These are phyloP conservation scores for Chalciporus chontae DNA, from an alignment of 768 basidiomycete genomes.

Conservation along the genomic window DNA sequence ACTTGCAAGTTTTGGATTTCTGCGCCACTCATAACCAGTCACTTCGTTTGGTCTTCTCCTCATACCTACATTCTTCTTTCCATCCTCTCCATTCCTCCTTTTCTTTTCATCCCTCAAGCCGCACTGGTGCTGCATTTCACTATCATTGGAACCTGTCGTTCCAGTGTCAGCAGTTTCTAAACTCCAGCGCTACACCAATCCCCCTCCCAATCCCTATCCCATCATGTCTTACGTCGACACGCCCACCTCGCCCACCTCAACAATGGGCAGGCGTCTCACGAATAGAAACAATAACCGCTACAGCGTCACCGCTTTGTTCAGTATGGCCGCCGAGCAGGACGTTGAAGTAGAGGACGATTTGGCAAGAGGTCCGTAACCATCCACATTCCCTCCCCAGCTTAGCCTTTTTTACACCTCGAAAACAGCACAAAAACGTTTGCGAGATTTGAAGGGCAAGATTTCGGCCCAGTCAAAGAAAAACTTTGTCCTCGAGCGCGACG, in stretches of 20 bases:
- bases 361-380: conserved; percentile 67
- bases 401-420: neutral
- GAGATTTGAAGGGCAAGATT: conserved; percentile 95
- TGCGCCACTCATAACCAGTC: conserved; percentile 16
- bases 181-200: conserved; percentile 3
- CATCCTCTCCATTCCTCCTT: neutral
- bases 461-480: conserved; percentile 99
- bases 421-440: conserved; percentile 90
- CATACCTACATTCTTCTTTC: conserved; percentile 30
- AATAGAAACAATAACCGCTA: conserved; percentile 96
- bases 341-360: conserved; percentile 97
- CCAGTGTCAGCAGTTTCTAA: conserved; percentile 1
- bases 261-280: conserved; percentile 72
- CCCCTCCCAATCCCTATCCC: neutral
- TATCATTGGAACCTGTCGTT: conserved; percentile 9
- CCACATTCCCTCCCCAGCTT: neutral
- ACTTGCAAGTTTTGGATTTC: too few relatives aligned
- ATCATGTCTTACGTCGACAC: conserved; percentile 61
- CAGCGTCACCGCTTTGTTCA: conserved; percentile 92
- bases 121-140: conserved; percentile 39
- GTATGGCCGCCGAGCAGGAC: conserved; percentile 98
- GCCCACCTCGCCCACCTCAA: conserved; percentile 58
- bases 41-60: conserved; percentile 16
- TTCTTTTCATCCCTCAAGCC: conserved; percentile 15
- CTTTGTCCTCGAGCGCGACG: conserved; percentile 97